Base-by-base conservation (phyloP, 257 asterid species). In the Jacaranda copaia region DNA sequence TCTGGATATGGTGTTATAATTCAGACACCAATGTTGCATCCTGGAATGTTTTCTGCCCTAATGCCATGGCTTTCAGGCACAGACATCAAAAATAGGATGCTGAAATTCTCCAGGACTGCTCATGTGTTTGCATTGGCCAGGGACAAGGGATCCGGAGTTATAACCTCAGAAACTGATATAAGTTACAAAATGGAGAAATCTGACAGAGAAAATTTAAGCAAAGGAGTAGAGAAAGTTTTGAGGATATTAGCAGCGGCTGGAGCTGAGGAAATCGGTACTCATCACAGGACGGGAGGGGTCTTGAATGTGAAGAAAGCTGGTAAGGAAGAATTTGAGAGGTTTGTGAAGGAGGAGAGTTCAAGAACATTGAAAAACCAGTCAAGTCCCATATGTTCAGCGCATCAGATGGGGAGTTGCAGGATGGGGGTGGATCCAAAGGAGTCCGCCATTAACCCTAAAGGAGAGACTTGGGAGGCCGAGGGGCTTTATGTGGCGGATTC, bases 381-480 rank as follows among this genome's bases (percentile, higher is more conserved):
- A 11, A 56, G 81, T 4, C 89, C 91, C 0, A 64, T 94, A 5
- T 86, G 96, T 74, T 94, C 98, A 3, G 98, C 98, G 1, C 98
- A 94, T 75, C 98, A 94, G 78, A 94, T 92, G 97, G 98, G 98
- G 59, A 94, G 98, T 77, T 90, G 97, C 64, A 43, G 95, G 75
- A 94, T 94, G 98, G 98, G 98, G 71, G 79, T 83, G 8, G 87
- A 87, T n/a, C 85, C 90, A 5, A 70, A 70, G 20, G 83, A 15
- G 9, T 89, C 97, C 4, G 98, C 69, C 0, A 96, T 90, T 69
- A 75, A 75, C 20, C 88, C 89, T 0, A 85, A 48, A 68, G 97
- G 96, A 5, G 91, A 92, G 85, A 87, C 89, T 13, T 92, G 98
- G 98, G 98, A 94, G 75, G 87, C 87, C 19, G 90, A 87, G 65